phyloP scores from a whole-genome alignment of 345 rosid genomes.

The Eucalyptus brandiana region DNA sequence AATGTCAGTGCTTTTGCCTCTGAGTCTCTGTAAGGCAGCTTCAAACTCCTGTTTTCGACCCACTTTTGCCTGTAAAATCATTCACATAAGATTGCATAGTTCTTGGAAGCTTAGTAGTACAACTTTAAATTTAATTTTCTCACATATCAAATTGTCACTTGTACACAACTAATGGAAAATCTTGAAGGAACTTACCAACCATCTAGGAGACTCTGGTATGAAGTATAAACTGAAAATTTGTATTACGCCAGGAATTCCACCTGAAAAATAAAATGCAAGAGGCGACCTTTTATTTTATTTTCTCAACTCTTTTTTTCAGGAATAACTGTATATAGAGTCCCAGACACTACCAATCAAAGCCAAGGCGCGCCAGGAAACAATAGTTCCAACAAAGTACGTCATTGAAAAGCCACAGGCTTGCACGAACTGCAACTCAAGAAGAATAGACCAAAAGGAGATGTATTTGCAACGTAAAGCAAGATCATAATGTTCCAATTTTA shows the following conservation, averaged over 20 bases:
- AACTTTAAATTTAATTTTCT: not conserved
- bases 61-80: conserved; percentile 7
- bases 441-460: not conserved
- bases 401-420: not conserved
- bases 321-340: not conserved
- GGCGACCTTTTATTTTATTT: not conserved
- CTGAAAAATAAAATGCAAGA: not conserved
- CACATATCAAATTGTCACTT: not conserved
- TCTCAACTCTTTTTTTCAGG: not conserved
- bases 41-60: conserved; percentile 29
- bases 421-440: not conserved
- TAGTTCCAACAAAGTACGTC: not conserved
- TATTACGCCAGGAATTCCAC: not conserved
- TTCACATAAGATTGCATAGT: not conserved
- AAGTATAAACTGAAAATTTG: conserved; percentile 11
- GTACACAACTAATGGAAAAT: not conserved
- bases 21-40: conserved; percentile 22
- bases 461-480: not conserved
- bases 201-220: conserved; percentile 25
- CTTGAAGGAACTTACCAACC: conserved; percentile 8
- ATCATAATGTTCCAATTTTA: not conserved
- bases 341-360: conserved; percentile 1
- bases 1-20: conserved; percentile 33
- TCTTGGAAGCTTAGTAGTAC: not conserved
- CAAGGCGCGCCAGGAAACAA: conserved; percentile 6